These are phyloP conservation scores for Candida wancherniae DNA, from an alignment of 805 yeast species.

Conservation along the genomic window DNA sequence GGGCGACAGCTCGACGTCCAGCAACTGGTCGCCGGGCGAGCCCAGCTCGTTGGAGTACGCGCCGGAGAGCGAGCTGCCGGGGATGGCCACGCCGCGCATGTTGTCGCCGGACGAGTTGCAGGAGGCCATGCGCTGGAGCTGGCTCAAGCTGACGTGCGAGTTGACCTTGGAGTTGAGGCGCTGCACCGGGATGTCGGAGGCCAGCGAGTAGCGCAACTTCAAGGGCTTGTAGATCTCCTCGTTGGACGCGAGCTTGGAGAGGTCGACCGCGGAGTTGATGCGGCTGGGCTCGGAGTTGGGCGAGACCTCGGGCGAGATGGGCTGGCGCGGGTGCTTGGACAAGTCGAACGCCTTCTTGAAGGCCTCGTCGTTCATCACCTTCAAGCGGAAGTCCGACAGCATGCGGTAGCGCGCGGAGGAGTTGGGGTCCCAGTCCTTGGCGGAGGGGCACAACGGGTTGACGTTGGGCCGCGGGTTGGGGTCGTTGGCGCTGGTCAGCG, in stretches of 20 bases:
- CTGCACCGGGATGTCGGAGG: constrained; percentile 37
- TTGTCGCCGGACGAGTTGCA: constrained; percentile 22
- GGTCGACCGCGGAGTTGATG: constrained; percentile 37
- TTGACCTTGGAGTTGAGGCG: constrained; percentile 36
- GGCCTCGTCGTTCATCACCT: constrained; percentile 34
- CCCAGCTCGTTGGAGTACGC: constrained; percentile 10
- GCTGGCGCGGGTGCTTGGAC: constrained; percentile 28
- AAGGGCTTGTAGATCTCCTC: constrained; percentile 37
- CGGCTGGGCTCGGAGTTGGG: constrained; percentile 40
- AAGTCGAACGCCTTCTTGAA: constrained; percentile 31
- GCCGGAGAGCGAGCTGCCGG: constrained; percentile 3
- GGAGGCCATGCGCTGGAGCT: constrained; percentile 17
- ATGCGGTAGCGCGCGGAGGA: constrained; percentile 23
- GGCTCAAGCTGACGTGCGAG: constrained; percentile 33
- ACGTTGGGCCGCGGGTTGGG: constrained; percentile 1
- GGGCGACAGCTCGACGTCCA: constrained; percentile 9
- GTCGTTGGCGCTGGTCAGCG: constrained; percentile 14
- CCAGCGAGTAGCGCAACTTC: constrained; percentile 33
- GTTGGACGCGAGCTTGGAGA: constrained; percentile 29
- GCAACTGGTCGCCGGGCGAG: constrained; percentile 14
- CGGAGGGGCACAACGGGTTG: constrained; percentile 35
- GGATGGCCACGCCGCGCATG: constrained; percentile 2
- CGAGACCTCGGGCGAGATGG: constrained; percentile 39
- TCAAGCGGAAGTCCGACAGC: constrained; percentile 30
- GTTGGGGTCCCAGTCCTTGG: constrained; percentile 37